Evolutionary conservation across 2,329 filamentous ascomycete species (phyloP), one percentile per base, ranked within the genome.

Genomic region (Fusarium dimerum): DNA sequence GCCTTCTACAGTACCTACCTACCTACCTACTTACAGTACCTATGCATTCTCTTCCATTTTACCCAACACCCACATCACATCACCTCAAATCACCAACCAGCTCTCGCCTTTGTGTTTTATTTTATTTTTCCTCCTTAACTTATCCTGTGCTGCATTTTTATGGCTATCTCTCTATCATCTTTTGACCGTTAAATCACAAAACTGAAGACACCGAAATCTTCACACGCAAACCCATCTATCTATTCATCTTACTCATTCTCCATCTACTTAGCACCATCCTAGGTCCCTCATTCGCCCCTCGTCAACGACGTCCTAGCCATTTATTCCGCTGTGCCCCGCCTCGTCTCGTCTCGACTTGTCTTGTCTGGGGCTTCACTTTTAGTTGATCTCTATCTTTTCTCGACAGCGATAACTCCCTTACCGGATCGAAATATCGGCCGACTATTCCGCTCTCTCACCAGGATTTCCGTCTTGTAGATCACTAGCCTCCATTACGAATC

Each of bases 401-500:
- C 51, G 50, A 57, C 47, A 54, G 49, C 55, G 49, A 53, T 43
- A 47, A 55, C 54, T 40, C 44, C 45, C 45, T 56, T 45, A 47
- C 45, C 45, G 47, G 20, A 47, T 51, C 48, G 43, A 43, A 40
- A 40, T 51, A 36, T 40, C 51, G 43, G 34, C 12, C 16, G 6
- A 47, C 40, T 30, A 12, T 41, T 30, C 10, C 18, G 30, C 17
- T 39, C 20, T 32, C 17, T 45, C 32, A 30, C 47, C 43, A 18
- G 34, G 45, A 13, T 38, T 20, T 39, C 18, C 30, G 18, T 39
- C 40, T 46, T 26, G 41, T 46, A 46, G 1, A 26, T 30, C 9
- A 29, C 36, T 18, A 39, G 9, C 9, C 44, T 32, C 43, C 26
- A 20, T 30, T 18, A 12, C 40, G 8, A 18, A 11, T 34, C 32